Percentiles rank a stretch among this genome's conserved stretches.
Evolutionary conservation across 495 filamentous ascomycete genomes (phyloP).

Genomic region (Usnea hakonensis): DNA sequence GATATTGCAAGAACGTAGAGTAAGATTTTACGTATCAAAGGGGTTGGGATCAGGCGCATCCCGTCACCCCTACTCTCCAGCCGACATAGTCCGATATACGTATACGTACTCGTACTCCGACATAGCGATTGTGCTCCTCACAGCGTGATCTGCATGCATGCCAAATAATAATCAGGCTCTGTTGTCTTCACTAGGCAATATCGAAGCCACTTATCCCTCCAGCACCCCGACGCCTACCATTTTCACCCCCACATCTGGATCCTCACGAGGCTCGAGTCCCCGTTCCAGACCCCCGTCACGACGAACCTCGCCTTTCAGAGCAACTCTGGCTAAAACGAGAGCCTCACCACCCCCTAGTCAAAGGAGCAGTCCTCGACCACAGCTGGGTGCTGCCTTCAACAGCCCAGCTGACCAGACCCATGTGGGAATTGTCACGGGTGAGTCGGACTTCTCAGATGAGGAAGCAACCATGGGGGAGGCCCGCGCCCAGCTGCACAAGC

Average conservation of each 20-base stretch:
- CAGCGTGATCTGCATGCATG: constrained; percentile 26
- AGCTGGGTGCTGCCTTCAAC: not conserved
- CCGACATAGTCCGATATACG: not conserved
- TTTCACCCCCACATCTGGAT: constrained; percentile 22
- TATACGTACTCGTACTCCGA: no score
- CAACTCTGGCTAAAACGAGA: constrained; percentile 11
- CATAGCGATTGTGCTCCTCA: constrained; percentile 26
- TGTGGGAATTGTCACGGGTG: constrained; percentile 12
- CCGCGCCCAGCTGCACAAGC: constrained; percentile 41
- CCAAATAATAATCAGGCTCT: constrained; percentile 17
- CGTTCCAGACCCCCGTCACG: constrained; percentile 19
- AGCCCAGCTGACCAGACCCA: constrained; percentile 7
- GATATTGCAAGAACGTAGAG: no score
- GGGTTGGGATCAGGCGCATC: no score
- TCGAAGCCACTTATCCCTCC: constrained; percentile 20
- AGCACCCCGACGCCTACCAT: constrained; percentile 21
- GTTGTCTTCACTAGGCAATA: constrained; percentile 15
- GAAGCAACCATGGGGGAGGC: constrained; percentile 36
- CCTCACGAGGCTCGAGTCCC: constrained; percentile 21
- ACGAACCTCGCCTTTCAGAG: constrained; percentile 20
- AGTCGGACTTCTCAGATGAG: constrained; percentile 29
- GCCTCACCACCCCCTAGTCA: constrained; percentile 15
- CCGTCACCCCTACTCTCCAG: no score
- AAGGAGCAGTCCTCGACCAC: not conserved
- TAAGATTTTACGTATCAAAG: no score